Conservation (phyloP, 2,329 filamentous ascomycete species). For the Botrytis porri region DNA sequence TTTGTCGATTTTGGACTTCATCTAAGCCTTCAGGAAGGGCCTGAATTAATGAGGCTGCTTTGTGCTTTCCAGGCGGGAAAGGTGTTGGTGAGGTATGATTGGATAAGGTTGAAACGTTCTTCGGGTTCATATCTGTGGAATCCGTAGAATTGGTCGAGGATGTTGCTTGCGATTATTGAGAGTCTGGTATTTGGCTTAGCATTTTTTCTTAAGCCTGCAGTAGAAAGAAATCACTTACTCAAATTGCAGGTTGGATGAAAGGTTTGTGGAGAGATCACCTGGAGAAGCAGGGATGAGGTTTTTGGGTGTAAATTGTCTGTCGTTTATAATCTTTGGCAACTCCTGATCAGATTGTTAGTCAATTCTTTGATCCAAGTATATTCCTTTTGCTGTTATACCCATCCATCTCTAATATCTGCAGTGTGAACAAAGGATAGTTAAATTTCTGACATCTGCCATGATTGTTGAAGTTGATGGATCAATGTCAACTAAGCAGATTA, state of each 20-base stretch:
- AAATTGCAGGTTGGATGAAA: not conserved
- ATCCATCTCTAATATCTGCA: not conserved
- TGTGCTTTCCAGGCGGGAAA: not conserved
- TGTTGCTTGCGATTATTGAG: not conserved
- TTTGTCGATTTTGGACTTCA: not conserved
- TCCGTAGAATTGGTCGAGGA: not conserved
- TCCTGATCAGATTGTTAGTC: not conserved
- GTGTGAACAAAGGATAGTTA: not conserved
- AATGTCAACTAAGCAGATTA: not conserved
- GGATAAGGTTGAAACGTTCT: not conserved
- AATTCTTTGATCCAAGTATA: not conserved
- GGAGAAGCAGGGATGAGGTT: not conserved
- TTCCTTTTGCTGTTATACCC: not conserved
- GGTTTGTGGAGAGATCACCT: not conserved
- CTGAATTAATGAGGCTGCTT: not conserved
- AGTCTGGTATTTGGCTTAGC: not conserved
- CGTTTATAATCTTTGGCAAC: not conserved
- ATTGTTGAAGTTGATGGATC: not conserved
- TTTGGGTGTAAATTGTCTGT: not conserved
- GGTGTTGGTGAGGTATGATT: not conserved
- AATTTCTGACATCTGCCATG: not conserved
- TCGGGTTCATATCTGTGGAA: not conserved
- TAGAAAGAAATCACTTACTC: not conserved
- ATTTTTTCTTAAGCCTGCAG: not conserved
- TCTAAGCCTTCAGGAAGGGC: not conserved